Base-by-base conservation (phyloP, 768 basidiomycete species). In the Strobilomyces echinocephalus region DNA sequence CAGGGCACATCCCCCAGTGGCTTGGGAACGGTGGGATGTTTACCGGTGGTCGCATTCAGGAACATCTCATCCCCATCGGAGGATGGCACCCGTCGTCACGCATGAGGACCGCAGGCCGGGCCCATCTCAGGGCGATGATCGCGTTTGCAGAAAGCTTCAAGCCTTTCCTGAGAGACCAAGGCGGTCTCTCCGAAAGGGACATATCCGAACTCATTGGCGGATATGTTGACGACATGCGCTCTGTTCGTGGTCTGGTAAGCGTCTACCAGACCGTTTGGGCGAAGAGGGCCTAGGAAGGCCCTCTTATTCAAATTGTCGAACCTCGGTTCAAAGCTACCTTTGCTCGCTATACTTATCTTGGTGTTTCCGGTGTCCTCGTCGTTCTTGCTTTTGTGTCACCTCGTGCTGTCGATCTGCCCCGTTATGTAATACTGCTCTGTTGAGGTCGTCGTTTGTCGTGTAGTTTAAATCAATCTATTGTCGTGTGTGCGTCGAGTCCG, bases 41-140 rank as follows among this genome's bases (percentile, higher is more conserved):
- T 63, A 63, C 54, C 0, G 69, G 74, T 18, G 72, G 81, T 51
- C 63, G 69, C 5, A 38, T 69, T 8, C 61, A 62, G 30, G 51
- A 56, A 3, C 63, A 72, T 54, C 58, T 68, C 63, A 72, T 87
- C 53, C 84, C 85, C 9, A 72, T 88, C 21, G 87, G 86, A 5
- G 66, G 69, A 9, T 84, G 82, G 84, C 72, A 69, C 44, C 34
- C 44, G 0, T 72, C 79, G 46, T 59, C 69, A 3, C 59, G 46
- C 28, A 54, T 72, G 60, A 66, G 56, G 55, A 38, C 46, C 11
- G 60, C 85, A 2, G 86, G 84, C 1, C 65, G 56, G 30, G 67
- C 59, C 2, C 76, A 76, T 59, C 71, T 77, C 28, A 65, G 61
- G 2, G 67, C 69, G 8, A 71, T 79, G 54, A 58, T 63, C 30